Percentiles rank a stretch among this genome's conserved stretches.
Conservation (phyloP, 2,329 filamentous ascomycete genomes). For the Aspergillus vadensis region DNA sequence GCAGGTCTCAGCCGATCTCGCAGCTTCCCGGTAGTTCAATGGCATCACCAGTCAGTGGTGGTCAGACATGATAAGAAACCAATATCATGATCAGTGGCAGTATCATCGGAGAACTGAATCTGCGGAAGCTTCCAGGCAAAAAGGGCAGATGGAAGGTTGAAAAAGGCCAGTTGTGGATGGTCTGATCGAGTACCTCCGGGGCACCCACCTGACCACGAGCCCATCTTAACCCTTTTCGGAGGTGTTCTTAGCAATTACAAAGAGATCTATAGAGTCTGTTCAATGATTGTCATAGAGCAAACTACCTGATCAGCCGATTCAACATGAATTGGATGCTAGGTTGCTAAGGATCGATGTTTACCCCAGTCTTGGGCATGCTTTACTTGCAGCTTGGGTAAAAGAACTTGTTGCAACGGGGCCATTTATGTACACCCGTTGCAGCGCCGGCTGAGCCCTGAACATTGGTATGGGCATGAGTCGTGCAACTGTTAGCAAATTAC, state of each 20-base stretch:
- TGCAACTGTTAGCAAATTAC: no score
- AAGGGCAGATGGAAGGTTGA: background rate
- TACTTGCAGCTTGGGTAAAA: background rate
- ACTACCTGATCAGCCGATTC: no score
- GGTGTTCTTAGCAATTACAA: no score
- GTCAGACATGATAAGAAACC: background rate
- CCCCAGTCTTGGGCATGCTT: background rate
- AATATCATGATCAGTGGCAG: background rate
- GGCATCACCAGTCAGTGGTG: background rate
- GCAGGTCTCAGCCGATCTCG: background rate
- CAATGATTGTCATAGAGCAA: no score
- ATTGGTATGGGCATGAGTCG: background rate
- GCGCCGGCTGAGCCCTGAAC: background rate
- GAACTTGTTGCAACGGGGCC: background rate
- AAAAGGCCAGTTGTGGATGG: background rate
- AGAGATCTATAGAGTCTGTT: no score
- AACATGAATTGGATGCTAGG: no score
- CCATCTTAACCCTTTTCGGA: background rate
- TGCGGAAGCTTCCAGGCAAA: background rate
- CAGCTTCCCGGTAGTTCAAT: background rate
- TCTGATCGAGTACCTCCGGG: conserved; percentile 11
- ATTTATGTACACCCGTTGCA: background rate
- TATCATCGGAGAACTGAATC: background rate
- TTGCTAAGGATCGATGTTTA: no score
- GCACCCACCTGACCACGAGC: conserved; percentile 8